These are phyloP conservation scores for Pyrenophora seminiperda DNA, from an alignment of 2,329 filamentous ascomycete genomes.

Conservation along the genomic window DNA sequence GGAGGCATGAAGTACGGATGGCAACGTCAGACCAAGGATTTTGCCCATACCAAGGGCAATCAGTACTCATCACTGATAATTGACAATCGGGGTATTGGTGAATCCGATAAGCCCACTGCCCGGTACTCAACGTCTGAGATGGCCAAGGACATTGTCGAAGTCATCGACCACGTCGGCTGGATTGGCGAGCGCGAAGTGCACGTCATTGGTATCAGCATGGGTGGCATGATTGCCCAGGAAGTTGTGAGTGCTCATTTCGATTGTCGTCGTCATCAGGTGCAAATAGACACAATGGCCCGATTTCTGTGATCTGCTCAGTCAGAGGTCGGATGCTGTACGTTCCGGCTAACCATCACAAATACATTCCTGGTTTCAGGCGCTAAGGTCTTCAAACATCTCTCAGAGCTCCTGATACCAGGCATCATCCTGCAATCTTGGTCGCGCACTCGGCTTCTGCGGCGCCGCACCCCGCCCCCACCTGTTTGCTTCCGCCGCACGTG, in stretches of 20 bases:
- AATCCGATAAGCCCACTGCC: slow-evolving; percentile 73
- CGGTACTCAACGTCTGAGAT: slow-evolving; percentile 85
- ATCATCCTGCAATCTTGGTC: slow-evolving; percentile 32
- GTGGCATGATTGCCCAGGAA: slow-evolving; percentile 92
- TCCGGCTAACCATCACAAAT: slow-evolving; percentile 28
- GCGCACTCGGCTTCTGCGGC: slow-evolving; percentile 14
- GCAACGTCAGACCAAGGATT: slow-evolving; percentile 83
- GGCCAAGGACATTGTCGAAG: slow-evolving; percentile 76
- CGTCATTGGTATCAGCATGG: slow-evolving; percentile 79
- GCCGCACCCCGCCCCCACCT: slow-evolving; percentile 25
- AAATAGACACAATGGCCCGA: slow-evolving; percentile 11
- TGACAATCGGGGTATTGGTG: slow-evolving; percentile 85
- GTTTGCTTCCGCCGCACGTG: slow-evolving; percentile 1
- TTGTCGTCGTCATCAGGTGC: slow-evolving; percentile 1
- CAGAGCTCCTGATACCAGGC: slow-evolving; percentile 22
- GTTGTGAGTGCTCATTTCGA: slow-evolving; percentile 53
- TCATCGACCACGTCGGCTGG: slow-evolving; percentile 73
- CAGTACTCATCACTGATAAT: slow-evolving; percentile 75
- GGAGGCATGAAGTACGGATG: slow-evolving; percentile 71
- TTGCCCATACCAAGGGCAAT: slow-evolving; percentile 71
- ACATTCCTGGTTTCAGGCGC: slow-evolving; percentile 10
- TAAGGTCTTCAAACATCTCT: slow-evolving; percentile 23
- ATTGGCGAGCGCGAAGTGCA: slow-evolving; percentile 64
- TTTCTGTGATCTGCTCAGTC: background rate
- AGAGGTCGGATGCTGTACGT: slow-evolving; percentile 30